Evolutionary conservation across 768 basidiomycete genomes (phyloP), one percentile per base, ranked within the genome.

Genomic region (Lentinula guzmanii): DNA sequence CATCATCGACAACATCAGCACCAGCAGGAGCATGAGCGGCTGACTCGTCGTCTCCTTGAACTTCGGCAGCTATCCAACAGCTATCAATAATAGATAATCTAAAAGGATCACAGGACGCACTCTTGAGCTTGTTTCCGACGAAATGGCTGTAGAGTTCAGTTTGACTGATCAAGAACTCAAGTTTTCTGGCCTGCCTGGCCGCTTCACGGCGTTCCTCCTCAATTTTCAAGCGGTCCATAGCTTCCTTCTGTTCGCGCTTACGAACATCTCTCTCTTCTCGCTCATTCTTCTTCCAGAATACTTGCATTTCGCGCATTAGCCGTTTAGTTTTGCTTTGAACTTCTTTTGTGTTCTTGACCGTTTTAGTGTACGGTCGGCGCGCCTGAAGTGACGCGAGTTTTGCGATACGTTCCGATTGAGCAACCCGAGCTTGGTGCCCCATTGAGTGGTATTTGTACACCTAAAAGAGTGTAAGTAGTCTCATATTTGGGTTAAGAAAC

Each of bases 131-230:
- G 75, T 87, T 97, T 35, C 96, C 96, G 62, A 99, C 95, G 82
- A 99, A 98, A 77, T 99, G 97, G 66, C 93, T 95, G 75, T 98
- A 99, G 7, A 98, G 83, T 72, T 99, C 97, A 3, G 97, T 98
- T 74, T 98, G 96, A 62, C 93, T 98, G 73, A 99, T 95, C 74
- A 99, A 79, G 77, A 98, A 99, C 76, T 99, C 97, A 28, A 99
- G 85, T 73, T 98, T 98, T 66, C 96, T 84, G 11, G 95, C 93
- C 72, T 96, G 93, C 56, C 97, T 81, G 42, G 95, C 90, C 11
- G 91, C 90, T 74, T 99, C 97, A 45, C 96, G 83, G 70, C 87
- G 91, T 75, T 97, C 94, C 71, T 96, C 95, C 72, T 96, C 94
- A 35, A 92, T 74, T 72, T 87, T 91, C 24, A 91, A 84, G 55